Conservation (phyloP, 2,329 filamentous ascomycete genomes). For the Xylariaceae sp. region DNA sequence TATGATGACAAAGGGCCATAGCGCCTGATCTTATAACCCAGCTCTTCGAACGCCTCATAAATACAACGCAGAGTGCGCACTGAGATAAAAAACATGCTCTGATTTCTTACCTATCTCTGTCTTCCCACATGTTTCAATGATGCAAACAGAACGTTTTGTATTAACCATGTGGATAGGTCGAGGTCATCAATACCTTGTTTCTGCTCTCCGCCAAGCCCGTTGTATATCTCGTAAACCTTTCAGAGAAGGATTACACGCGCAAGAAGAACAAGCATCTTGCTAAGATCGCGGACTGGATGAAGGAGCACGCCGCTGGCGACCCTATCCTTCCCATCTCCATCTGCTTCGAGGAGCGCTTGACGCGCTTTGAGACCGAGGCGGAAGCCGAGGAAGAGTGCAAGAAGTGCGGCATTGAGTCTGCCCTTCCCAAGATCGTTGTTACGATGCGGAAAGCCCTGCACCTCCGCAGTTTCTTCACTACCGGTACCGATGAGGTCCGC, state of each 20-base stretch:
- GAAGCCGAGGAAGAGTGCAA: constrained; percentile 83
- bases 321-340: constrained; percentile 92
- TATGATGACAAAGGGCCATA: constrained; percentile 98
- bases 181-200: constrained; percentile 94
- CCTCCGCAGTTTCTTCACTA: constrained; percentile 95
- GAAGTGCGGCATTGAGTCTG: constrained; percentile 78
- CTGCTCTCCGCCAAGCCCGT: constrained; percentile 95
- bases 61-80: constrained; percentile 68
- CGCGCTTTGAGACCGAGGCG: constrained; percentile 69
- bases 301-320: constrained; percentile 80
- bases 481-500: constrained; percentile 88
- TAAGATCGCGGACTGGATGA: constrained; percentile 93
- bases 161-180: constrained; percentile 59
- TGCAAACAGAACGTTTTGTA: background rate
- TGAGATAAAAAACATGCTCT: constrained; percentile 82
- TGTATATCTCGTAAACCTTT: constrained; percentile 94
- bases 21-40: constrained; percentile 90
- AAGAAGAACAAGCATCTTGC: constrained; percentile 99
- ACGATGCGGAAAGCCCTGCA: constrained; percentile 91
- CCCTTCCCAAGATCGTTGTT: constrained; percentile 82
- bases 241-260: constrained; percentile 92
- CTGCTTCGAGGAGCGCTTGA: constrained; percentile 85
- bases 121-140: background rate
- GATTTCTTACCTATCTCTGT: constrained; percentile 37
- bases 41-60: constrained; percentile 93